Evolutionary conservation across 2,329 filamentous ascomycete species (phyloP), one percentile per base, ranked within the genome.

Genomic region (Trichoderma sp.): DNA sequence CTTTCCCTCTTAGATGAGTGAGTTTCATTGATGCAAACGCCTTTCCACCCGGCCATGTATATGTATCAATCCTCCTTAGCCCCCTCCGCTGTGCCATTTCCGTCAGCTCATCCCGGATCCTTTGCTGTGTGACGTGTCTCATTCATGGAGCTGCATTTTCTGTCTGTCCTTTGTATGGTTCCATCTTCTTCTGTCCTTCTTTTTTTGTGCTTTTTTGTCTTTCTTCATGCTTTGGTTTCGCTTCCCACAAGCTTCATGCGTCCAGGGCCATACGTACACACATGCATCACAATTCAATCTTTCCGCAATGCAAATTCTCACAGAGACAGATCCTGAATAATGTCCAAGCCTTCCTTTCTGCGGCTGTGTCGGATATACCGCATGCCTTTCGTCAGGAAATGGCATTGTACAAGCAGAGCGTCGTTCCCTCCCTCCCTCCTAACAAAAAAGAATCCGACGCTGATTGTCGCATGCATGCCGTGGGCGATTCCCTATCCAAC

Each of bases 31-130:
- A 76, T 72, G 75, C 67, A 75, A 76, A 76, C 75, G 75, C 75
- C 75, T 75, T 66, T 56, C 75, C 65, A 45, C 59, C 75, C 56
- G 60, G 62, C 75, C 75, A 72, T 76, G 75, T 76, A 76, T 71
- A 76, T 75, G 72, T 76, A 66, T 75, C 60, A 75, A 75, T 75
- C 38, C 69, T 63, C 69, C 63, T 62, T 45, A 33, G 18, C 9
- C n/a, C 31, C 62, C 35, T 41, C 16, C 35, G 12, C 35, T 56
- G 29, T 31, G 35, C 18, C 71, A n/a, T 59, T 63, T 45, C 59
- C 65, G 45, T 45, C 68, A 63, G 31, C 60, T 60, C 59, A 21
- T 75, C 74, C 6, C 50, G 50, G 50, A 53, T 64, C 74, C 75
- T 72, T 72, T 64, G 31, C 59, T 64, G 29, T 64, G 38, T 64